Evolutionary conservation across 306 rosid genomes (phyloP).

Genomic region (Trifolium dubium): DNA sequence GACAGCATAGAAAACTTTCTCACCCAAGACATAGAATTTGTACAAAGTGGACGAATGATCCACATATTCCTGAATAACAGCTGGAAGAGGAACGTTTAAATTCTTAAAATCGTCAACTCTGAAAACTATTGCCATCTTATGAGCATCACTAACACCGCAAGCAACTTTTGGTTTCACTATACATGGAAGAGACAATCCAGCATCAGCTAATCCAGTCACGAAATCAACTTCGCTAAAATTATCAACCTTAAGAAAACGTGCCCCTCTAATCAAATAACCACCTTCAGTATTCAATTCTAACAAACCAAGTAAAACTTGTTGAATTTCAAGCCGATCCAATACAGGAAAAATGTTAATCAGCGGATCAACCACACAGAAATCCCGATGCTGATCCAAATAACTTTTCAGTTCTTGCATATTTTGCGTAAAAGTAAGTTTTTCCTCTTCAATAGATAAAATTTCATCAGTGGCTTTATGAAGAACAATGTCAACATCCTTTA

Average conservation of each 20-base stretch:
- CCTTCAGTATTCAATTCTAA: conserved; percentile 61
- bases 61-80: conserved; percentile 92
- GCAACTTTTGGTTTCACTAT: conserved; percentile 97
- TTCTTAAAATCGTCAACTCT: conserved; percentile 66
- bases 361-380: conserved; percentile 78
- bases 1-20: conserved; percentile 75
- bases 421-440: conserved; percentile 55
- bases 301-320: conserved; percentile 70
- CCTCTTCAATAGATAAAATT: conserved; percentile 67
- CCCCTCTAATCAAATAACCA: conserved; percentile 63
- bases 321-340: conserved; percentile 79
- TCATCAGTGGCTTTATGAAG: conserved; percentile 95
- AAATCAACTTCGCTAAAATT: conserved; percentile 58
- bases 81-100: conserved; percentile 85
- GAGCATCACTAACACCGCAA: conserved; percentile 86
- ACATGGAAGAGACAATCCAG: conserved; percentile 74
- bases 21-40: conserved; percentile 84
- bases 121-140: conserved; percentile 90
- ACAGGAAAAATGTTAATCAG: conserved; percentile 64
- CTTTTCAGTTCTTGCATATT: conserved; percentile 72
- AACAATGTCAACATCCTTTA: conserved; percentile 72
- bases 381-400: conserved; percentile 66
- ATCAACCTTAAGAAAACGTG: conserved; percentile 77
- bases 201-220: conserved; percentile 54
- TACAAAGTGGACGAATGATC: conserved; percentile 87